Evolutionary conservation across 1,139 yeast species (phyloP).

Genomic region (Taphrina wiesneri): DNA sequence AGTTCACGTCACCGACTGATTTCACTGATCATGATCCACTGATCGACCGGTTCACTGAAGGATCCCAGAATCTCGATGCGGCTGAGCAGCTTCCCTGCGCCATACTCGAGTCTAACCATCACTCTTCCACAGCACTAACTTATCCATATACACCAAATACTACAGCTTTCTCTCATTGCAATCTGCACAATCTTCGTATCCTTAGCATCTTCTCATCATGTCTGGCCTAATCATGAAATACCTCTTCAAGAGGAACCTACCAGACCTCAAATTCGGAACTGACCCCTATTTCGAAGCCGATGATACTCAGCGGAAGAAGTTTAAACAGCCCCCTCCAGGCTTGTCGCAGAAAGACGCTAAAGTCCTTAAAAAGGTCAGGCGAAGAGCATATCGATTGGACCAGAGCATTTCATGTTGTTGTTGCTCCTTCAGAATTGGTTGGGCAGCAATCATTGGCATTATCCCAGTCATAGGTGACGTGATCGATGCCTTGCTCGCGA

Average conservation of each 20-base stretch:
- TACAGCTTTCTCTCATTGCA: too few relatives aligned
- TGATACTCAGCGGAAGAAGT: constrained; percentile 27
- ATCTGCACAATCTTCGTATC: not conserved
- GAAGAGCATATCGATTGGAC: constrained; percentile 33
- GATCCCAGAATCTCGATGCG: too few relatives aligned
- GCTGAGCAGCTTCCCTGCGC: not conserved
- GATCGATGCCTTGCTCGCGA: constrained; percentile 55
- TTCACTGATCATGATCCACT: too few relatives aligned
- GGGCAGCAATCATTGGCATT: constrained; percentile 74
- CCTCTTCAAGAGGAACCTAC: constrained; percentile 32
- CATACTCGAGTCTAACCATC: not conserved
- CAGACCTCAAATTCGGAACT: constrained; percentile 20
- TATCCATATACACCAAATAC: too few relatives aligned
- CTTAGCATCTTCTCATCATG: constrained; percentile 1
- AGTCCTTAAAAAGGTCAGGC: constrained; percentile 35
- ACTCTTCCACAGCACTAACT: not conserved
- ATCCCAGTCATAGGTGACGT: constrained; percentile 66
- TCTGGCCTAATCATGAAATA: constrained; percentile 26
- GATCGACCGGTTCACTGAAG: too few relatives aligned
- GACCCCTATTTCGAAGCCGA: constrained; percentile 32
- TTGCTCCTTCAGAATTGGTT: constrained; percentile 46
- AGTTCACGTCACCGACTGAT: not conserved
- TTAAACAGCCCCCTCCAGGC: constrained; percentile 35
- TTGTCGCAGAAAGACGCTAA: constrained; percentile 36
- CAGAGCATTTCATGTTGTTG: constrained; percentile 28